Evolutionary conservation across 805 yeast species (phyloP), one percentile per base, ranked within the genome.

Genomic region (Candida parachauliodes): DNA sequence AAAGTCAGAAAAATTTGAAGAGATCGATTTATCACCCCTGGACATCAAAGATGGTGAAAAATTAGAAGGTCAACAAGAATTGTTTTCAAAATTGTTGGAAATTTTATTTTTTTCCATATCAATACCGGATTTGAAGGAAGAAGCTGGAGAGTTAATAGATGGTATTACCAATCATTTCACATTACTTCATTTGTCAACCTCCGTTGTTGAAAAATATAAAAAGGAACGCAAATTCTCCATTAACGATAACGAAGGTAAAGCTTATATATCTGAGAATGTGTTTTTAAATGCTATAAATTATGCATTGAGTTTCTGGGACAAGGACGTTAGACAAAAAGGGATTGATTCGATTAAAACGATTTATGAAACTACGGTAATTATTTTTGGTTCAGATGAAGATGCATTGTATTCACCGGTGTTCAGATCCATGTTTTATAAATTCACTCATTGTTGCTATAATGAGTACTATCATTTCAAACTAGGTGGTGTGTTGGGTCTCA

Each of bases 391-490:
- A 0, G 69, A 70, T 1, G 84, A 79, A 14, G 74, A 77, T 32
- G 82, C 87, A 1, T 69, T 83, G 42, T 74, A 77, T 37, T 83
- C 86, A 39, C 87, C 95, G 1, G 71, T 88, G 25, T 74, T 88
- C 46, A 75, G 93, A 41, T 72, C 82, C 5, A 67, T 91, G 68
- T 80, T 86, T 47, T 81, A 87, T 35, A 82, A 81, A 37, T 83
- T 94, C 51, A 80, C 93, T 30, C 99, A 94, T 53, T 76, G 87
- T 31, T 89, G 98, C 61, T 93, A 85, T 55, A 94, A 86, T 44
- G 96, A 87, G 57, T 82, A 79, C 24, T 91, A 85, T 60, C 86
- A 84, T 55, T 74, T 81, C 23, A 93, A 93, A 49, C 70, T 86
- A 7, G 97, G 97, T 6, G 97, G 98, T 27, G 81, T 91, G 26